Conservation (phyloP, 73 alveolate genomes). For the Paramecium sexaurelia region DNA sequence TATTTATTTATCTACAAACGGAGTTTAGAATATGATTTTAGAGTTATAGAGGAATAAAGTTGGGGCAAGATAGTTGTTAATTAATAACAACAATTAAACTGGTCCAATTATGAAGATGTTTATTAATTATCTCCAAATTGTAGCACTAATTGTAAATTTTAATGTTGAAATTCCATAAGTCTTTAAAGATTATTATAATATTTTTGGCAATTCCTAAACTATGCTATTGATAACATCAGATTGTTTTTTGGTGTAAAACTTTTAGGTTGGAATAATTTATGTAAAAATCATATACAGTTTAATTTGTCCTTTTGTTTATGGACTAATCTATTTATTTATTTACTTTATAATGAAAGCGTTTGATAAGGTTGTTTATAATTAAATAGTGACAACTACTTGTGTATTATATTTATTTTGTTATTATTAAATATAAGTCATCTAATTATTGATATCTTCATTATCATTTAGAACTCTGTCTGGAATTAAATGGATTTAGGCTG, state of each 20-base stretch:
- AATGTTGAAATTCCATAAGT: slow-evolving; percentile 31
- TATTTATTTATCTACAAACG: neutral
- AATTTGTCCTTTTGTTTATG: neutral
- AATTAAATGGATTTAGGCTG: neutral
- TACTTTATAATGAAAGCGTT: neutral
- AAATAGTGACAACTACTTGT: neutral
- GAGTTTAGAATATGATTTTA: neutral
- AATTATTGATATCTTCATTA: neutral
- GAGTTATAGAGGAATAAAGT: neutral
- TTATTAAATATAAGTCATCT: neutral
- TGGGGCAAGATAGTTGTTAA: neutral
- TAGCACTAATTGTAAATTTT: slow-evolving; percentile 17
- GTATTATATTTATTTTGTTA: neutral
- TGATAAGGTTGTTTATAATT: neutral
- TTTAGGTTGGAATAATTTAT: neutral
- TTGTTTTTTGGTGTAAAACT: neutral
- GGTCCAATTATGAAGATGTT: slow-evolving; percentile 55
- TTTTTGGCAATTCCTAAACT: neutral
- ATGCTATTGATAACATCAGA: neutral
- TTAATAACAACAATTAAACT: neutral
- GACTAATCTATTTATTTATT: neutral
- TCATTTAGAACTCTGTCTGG: slow-evolving; percentile 5
- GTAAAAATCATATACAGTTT: neutral
- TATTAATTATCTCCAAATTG: neutral
- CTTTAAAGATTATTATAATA: neutral